A percentile compares a stretch with the other conserved stretches of the same genome.
These are phyloP conservation scores for Hyaloscypha bicolor DNA, from an alignment of 495 filamentous ascomycete genomes.

Conservation along the genomic window DNA sequence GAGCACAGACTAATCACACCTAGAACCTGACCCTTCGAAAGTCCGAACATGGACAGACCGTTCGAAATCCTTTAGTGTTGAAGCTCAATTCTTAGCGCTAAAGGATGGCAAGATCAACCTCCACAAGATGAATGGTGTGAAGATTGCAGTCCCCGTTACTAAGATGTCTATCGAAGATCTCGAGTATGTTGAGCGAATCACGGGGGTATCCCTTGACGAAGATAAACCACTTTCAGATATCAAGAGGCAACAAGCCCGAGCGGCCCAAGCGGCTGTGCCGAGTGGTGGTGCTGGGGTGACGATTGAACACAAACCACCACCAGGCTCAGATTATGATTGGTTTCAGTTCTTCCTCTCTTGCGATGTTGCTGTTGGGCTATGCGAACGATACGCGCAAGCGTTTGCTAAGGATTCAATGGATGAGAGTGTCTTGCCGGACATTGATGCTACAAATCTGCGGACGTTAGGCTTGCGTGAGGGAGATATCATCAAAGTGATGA, in stretches of 20 bases:
- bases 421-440: constrained; percentile 84
- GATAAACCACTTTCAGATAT: constrained; percentile 93
- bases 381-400: constrained; percentile 88
- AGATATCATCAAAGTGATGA: constrained; percentile 94
- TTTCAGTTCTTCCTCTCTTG: constrained; percentile 96
- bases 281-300: constrained; percentile 41
- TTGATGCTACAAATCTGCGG: constrained; percentile 77
- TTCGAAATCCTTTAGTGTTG: constrained; percentile 93
- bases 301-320: constrained; percentile 51
- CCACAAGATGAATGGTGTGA: constrained; percentile 96
- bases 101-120: constrained; percentile 96
- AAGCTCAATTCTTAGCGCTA: constrained; percentile 93
- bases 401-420: constrained; percentile 94
- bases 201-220: constrained; percentile 90
- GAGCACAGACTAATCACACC: background rate
- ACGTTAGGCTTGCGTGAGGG: constrained; percentile 91
- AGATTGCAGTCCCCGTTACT: constrained; percentile 90
- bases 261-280: constrained; percentile 25
- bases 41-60: constrained; percentile 93
- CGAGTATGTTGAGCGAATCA: constrained; percentile 86
- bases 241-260: constrained; percentile 45
- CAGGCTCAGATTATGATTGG: constrained; percentile 86
- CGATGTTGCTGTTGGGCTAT: constrained; percentile 87
- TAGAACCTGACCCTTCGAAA: constrained; percentile 84
- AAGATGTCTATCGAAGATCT: constrained; percentile 97